Percentiles rank a stretch among this genome's conserved stretches.
Conservation (phyloP, 805 yeast genomes). For the Zygotorulaspora chibaensis region DNA sequence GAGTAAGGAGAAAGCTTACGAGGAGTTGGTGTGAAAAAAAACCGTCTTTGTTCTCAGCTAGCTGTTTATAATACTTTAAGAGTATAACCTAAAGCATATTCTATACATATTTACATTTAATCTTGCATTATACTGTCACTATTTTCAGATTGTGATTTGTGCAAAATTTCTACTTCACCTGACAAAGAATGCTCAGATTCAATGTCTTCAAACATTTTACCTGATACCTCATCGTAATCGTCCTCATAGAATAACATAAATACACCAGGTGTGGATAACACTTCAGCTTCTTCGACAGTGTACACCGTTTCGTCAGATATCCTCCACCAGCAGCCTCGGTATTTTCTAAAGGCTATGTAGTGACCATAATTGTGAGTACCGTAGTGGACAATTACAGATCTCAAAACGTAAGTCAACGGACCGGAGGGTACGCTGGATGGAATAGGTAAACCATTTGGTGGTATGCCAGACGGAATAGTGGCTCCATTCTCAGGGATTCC, state of each 20-base stretch:
- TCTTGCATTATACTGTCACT: neutral
- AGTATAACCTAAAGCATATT: neutral
- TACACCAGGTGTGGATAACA: slow-evolving; percentile 75
- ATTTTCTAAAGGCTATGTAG: slow-evolving; percentile 80
- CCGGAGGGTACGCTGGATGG: slow-evolving; percentile 36
- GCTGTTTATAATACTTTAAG: neutral
- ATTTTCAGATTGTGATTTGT: neutral
- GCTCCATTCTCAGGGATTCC: slow-evolving; percentile 4
- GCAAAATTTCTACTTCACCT: slow-evolving; percentile 1
- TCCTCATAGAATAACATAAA: slow-evolving; percentile 88
- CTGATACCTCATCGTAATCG: slow-evolving; percentile 36
- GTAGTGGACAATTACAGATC: slow-evolving; percentile 85
- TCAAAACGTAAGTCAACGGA: slow-evolving; percentile 59
- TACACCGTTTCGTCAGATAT: slow-evolving; percentile 87
- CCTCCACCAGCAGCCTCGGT: slow-evolving; percentile 90
- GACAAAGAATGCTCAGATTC: slow-evolving; percentile 7
- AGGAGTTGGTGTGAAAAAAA: slow-evolving; percentile 22
- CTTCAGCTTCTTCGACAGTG: slow-evolving; percentile 75
- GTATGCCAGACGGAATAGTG: slow-evolving; percentile 10
- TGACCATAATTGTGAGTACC: slow-evolving; percentile 99
- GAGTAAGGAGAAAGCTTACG: slow-evolving; percentile 18
- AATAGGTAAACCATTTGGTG: slow-evolving; percentile 4
- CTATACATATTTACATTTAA: neutral
- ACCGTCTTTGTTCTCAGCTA: neutral
- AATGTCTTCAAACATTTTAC: slow-evolving; percentile 29